Conservation (phyloP, 768 basidiomycete genomes). For the Inosperma sp. region DNA sequence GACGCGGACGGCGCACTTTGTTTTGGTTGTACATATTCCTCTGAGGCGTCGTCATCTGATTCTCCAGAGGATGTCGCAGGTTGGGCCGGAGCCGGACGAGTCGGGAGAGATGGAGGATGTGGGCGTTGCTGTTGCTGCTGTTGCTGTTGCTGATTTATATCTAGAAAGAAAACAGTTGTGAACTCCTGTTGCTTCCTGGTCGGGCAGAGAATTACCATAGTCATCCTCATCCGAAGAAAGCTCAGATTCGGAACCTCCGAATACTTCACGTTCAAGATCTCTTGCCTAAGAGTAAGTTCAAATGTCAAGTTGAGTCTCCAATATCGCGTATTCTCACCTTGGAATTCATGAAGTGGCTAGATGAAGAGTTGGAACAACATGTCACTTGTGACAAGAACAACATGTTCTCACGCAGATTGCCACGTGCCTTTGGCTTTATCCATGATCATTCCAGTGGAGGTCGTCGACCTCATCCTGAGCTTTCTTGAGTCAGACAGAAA, state of each 20-base stretch:
- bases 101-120: constrained; percentile 24
- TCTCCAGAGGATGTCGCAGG: constrained; percentile 45
- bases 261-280: constrained; percentile 66
- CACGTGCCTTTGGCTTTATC: too few relatives aligned
- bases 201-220: constrained; percentile 23
- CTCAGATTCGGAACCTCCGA: constrained; percentile 82
- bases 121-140: constrained; percentile 30
- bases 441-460: too few relatives aligned
- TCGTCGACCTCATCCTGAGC: too few relatives aligned
- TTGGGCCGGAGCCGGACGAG: constrained; percentile 31
- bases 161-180: constrained; percentile 1
- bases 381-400: too few relatives aligned
- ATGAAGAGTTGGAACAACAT: too few relatives aligned
- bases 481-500: too few relatives aligned
- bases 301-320: too few relatives aligned
- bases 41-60: constrained; percentile 50
- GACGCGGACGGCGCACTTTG: constrained; percentile 24
- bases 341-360: too few relatives aligned
- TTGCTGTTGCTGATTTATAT: constrained; percentile 43
- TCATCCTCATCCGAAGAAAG: constrained; percentile 74
- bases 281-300: too few relatives aligned
- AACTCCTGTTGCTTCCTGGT: background rate
- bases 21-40: constrained; percentile 37
- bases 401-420: too few relatives aligned
- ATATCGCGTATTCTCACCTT: too few relatives aligned